These are phyloP conservation scores for Phlegmacium glaucopus DNA, from an alignment of 768 basidiomycete genomes.

Conservation along the genomic window DNA sequence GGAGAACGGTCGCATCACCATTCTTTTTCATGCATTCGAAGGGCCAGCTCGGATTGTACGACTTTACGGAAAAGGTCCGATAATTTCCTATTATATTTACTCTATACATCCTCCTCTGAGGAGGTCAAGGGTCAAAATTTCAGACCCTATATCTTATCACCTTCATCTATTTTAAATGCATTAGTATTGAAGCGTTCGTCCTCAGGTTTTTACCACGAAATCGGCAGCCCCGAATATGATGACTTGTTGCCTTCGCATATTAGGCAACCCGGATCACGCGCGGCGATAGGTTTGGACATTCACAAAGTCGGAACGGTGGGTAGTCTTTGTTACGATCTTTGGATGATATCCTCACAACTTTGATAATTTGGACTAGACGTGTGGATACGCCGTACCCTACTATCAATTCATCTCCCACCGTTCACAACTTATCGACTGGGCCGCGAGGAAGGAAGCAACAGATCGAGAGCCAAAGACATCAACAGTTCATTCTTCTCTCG, in stretches of 20 bases:
- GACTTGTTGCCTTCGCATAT: slow-evolving; percentile 37
- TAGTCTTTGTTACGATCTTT: not conserved
- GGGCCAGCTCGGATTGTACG: slow-evolving; percentile 58
- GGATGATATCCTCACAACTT: not conserved
- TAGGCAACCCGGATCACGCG: slow-evolving; percentile 51
- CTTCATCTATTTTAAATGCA: not conserved
- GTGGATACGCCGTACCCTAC: slow-evolving; percentile 55
- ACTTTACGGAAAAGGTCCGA: slow-evolving; percentile 53
- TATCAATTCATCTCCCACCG: slow-evolving; percentile 49
- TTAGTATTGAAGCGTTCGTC: not conserved
- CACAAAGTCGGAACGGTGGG: slow-evolving; percentile 46
- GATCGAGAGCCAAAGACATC: slow-evolving; percentile 22
- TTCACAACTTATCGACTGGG: slow-evolving; percentile 38
- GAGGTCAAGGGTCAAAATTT: too few relatives aligned
- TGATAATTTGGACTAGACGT: slow-evolving; percentile 37
- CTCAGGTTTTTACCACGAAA: slow-evolving; percentile 52
- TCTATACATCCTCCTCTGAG: not conserved
- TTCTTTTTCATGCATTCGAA: slow-evolving; percentile 60
- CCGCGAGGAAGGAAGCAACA: slow-evolving; percentile 30
- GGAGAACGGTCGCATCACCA: slow-evolving; percentile 62
- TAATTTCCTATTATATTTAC: not conserved
- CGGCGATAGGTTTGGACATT: slow-evolving; percentile 53
- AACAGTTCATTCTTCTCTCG: slow-evolving; percentile 4
- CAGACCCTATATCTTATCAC: too few relatives aligned
- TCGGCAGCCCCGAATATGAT: slow-evolving; percentile 54